Base-by-base conservation (phyloP, 2,329 filamentous ascomycete species). In the Plenodomus tracheiphilus region DNA sequence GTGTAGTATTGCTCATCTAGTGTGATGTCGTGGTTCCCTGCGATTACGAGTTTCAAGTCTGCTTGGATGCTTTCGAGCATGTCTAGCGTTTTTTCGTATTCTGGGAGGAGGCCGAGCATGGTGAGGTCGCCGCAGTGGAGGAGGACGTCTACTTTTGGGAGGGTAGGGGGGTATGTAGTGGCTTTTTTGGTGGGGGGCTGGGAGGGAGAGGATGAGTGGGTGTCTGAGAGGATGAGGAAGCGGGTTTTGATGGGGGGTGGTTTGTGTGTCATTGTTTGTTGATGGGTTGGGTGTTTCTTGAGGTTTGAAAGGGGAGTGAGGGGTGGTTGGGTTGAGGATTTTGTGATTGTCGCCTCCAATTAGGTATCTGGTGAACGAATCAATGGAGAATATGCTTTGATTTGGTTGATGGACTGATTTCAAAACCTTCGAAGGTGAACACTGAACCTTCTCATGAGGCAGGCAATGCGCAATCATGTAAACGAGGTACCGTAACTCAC, bases 111-210 rank as follows among this genome's bases (percentile, higher is more conserved):
- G 4, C 82, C 81, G 30, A 75, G 68, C 64, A 76, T 77, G 9
- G 82, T 85, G 34, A 85, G 68, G 65, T 85, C 83, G 43, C 83
- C 83, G 49, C 79, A 79, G 61, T 85, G 82, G 4, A 85, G 71
- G 15, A 83, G 72, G 18, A 85, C 74, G 60, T 84, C 77, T 30
- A 77, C 75, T 40, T 65, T 58, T 4, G 80, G 81, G 8, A 83
- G 70, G 0, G 80, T 79, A 53, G 53, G 39, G 18, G 60, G 58
- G 52, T 66, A 71, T 19, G 57, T 40, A 3, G 52, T 42, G 30
- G 50, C 42, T 36, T 54, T 21, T 7, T 55, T 43, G 10, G 37
- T 13, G 8, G 32, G 19, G 21, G 58, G 57, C 20, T 55, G 46
- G 22, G 35, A 36, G 2, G 55, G 62, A 1, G 50, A 36, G 2